Base-by-base conservation (phyloP, 192 early-diverging fungal genomes). In the Coemansia sp. region DNA sequence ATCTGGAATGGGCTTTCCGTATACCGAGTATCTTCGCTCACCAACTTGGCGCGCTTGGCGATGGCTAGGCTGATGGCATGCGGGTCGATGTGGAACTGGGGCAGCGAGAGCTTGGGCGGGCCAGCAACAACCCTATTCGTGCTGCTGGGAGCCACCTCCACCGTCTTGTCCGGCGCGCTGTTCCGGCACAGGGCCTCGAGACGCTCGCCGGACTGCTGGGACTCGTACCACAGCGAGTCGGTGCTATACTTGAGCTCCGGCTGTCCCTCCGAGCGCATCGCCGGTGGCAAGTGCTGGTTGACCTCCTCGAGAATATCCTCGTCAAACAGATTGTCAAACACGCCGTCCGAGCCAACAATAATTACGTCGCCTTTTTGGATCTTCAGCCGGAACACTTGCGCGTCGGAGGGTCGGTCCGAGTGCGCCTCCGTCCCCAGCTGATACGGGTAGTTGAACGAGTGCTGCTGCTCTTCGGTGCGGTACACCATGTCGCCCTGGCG, bases 321-420 rank as follows among this genome's bases (percentile, higher is more conserved):
- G 72, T 99, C 97, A 86, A 95, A 97, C 13, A 99, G 83, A 67
- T 99, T 99, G 84, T 99, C 97, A 83, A 97, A 97, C 57, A 99
- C 79, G 13, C 97, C 96, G 78, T 99, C 98, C 2, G 91, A 89
- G 21, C 91, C 98, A 60, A 99, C 69, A 21, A 99, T 86, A 10
- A 99, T 88, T 53, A 99, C 89, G 73, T 99, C 98, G 40, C 93
- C 94, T 73, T 92, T 89, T 63, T 93, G 88, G 21, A 97, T 88
- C 68, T 95, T 94, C 21, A 97, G 85, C 3, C 78, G 87, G 67
- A 92, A 97, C 35, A 85, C 80, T 73, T 94, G 91, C 1, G 97
- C 92, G 72, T 96, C 94, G 36, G 84, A 77, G 4, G 97, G 95
- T 6, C 67, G 70, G 85, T 97, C 94, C 51, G 87, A 87, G 66